Percentiles rank a stretch among this genome's conserved stretches.
Evolutionary conservation across 495 filamentous ascomycete genomes (phyloP).

Genomic region (Penicillium soppii): DNA sequence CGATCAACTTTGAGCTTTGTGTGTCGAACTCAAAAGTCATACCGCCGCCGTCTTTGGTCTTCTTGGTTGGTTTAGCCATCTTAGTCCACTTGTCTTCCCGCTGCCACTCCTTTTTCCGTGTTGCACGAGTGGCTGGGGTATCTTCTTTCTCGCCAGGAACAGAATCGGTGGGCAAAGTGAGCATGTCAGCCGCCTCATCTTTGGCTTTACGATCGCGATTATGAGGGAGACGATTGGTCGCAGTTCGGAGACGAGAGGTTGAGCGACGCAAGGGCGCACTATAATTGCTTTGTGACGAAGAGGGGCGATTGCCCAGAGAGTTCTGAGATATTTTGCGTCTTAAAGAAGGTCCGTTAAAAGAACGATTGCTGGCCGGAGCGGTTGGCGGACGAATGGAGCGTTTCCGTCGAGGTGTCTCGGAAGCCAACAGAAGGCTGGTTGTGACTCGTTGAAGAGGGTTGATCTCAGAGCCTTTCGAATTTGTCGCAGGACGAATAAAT

Average conservation of each 20-base stretch:
- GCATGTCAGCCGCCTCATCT: constrained; percentile 89
- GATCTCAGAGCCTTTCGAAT: constrained; percentile 41
- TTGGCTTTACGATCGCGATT: constrained; percentile 71
- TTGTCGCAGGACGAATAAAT: constrained; percentile 68
- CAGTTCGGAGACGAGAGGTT: constrained; percentile 55
- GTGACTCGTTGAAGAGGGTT: constrained; percentile 65
- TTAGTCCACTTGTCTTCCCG: constrained; percentile 94
- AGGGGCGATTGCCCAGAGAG: constrained; percentile 29
- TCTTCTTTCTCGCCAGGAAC: constrained; percentile 53
- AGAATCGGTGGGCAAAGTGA: constrained; percentile 70
- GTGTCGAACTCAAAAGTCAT: constrained; percentile 91
- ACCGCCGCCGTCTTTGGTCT: constrained; percentile 64
- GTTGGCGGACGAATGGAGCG: constrained; percentile 52
- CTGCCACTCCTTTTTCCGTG: constrained; percentile 77
- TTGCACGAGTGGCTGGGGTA: constrained; percentile 54
- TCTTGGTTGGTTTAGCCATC: constrained; percentile 76
- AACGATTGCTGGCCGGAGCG: constrained; percentile 36
- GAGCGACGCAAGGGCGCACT: constrained; percentile 38
- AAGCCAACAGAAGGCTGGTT: constrained; percentile 61
- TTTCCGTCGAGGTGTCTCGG: constrained; percentile 60
- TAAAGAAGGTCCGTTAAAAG: constrained; percentile 56
- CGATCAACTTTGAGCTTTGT: constrained; percentile 79
- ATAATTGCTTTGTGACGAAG: constrained; percentile 49
- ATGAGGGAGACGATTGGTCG: constrained; percentile 72
- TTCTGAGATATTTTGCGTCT: constrained; percentile 41